Evolutionary conservation across 1,284 basidiomycete genomes (phyloP).

Genomic region (Schizopora paradoxa): DNA sequence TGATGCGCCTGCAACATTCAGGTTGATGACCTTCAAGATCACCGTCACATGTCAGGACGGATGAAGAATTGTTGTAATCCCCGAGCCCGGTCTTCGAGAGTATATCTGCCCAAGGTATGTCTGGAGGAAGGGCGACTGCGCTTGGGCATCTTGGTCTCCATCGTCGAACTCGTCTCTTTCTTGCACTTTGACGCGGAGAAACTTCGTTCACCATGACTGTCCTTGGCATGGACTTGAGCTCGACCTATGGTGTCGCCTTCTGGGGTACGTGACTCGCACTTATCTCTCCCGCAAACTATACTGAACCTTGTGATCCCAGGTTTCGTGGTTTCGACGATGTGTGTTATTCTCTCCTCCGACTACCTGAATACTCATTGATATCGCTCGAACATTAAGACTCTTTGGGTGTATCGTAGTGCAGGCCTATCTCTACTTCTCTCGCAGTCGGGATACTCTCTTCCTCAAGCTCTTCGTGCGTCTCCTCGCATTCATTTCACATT

Average conservation of each 20-base stretch:
- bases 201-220: too few species aligned
- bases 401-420: slow-evolving; percentile 13
- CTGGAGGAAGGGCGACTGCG: too few species aligned
- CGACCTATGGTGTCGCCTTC: slow-evolving; percentile 10
- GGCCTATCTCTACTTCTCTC: slow-evolving; percentile 11
- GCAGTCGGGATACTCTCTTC: slow-evolving; percentile 1
- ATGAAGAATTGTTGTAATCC: too few species aligned
- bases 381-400: slow-evolving; percentile 3
- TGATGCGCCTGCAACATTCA: too few species aligned
- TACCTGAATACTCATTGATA: neutral
- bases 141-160: too few species aligned
- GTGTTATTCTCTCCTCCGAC: neutral
- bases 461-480: slow-evolving; percentile 9
- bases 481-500: neutral
- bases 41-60: too few species aligned
- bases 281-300: neutral
- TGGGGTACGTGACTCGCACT: slow-evolving; percentile 10
- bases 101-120: too few species aligned
- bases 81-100: too few species aligned
- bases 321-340: slow-evolving; percentile 11
- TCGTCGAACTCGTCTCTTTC: too few species aligned
- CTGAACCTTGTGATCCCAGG: neutral
- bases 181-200: too few species aligned
- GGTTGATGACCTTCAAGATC: too few species aligned
- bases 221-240: slow-evolving; percentile 6